Conservation (phyloP, 352 stramenopile genomes). For the Pythium aphanidermatum region DNA sequence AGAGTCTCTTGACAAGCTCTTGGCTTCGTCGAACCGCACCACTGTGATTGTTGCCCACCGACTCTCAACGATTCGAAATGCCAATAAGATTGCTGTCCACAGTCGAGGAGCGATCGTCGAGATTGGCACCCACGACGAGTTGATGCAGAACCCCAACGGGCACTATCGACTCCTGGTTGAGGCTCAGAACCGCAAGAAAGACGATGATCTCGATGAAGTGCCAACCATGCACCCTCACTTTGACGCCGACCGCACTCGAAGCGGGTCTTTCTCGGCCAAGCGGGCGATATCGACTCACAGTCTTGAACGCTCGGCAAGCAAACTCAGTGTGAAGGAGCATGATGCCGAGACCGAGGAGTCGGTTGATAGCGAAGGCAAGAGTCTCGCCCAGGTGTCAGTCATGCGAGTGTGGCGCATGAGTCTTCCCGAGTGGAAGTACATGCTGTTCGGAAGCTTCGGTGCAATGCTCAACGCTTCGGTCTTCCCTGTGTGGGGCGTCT, state of each 20-base stretch:
- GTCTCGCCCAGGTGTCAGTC: conserved; percentile 1
- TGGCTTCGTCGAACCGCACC: conserved; percentile 33
- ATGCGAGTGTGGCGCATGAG: conserved; percentile 19
- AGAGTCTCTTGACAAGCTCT: conserved; percentile 33
- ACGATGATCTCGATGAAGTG: not conserved
- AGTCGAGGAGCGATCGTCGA: conserved; percentile 82
- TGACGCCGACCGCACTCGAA: too few species aligned
- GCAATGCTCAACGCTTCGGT: conserved; percentile 28
- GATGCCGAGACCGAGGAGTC: conserved; percentile 2
- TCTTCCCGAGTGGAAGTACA: conserved; percentile 17
- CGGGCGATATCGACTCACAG: too few species aligned
- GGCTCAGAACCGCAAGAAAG: conserved; percentile 19
- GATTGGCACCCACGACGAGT: conserved; percentile 83
- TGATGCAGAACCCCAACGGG: conserved; percentile 34
- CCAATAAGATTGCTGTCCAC: conserved; percentile 90
- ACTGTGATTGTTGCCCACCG: conserved; percentile 89
- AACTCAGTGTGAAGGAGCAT: not conserved
- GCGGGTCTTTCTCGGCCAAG: too few species aligned
- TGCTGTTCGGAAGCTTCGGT: conserved; percentile 32
- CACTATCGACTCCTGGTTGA: conserved; percentile 19
- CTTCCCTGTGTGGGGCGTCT: conserved; percentile 24
- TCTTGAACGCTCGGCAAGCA: too few species aligned
- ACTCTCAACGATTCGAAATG: conserved; percentile 86
- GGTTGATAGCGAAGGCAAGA: not conserved
- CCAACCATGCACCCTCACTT: not conserved